phyloP scores from a whole-genome alignment of 805 yeast genomes.

The Wickerhamiella allomyrinae region DNA sequence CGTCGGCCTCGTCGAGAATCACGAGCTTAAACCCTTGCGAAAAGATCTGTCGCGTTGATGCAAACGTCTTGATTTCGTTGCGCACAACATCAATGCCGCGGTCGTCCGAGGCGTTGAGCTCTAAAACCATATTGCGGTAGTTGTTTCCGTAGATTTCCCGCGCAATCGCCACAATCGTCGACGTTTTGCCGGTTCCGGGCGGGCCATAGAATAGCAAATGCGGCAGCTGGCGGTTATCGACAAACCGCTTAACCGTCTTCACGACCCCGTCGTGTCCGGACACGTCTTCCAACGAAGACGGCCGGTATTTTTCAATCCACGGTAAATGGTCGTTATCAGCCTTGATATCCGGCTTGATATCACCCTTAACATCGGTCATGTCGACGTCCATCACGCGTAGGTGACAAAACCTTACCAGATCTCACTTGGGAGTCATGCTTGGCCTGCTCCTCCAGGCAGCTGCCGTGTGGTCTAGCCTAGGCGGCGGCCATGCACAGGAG shows the following conservation, averaged over 20 bases:
- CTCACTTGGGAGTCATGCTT: not conserved
- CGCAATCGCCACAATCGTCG: conserved; percentile 81
- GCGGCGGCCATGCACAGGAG: not conserved
- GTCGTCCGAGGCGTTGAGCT: conserved; percentile 93
- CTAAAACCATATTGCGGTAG: conserved; percentile 81
- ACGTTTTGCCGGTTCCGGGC: conserved; percentile 88
- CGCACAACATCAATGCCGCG: conserved; percentile 97
- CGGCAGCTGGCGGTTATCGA: conserved; percentile 70
- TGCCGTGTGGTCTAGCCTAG: not conserved
- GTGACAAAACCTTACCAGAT: not conserved
- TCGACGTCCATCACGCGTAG: no score
- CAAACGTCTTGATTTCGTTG: conserved; percentile 91
- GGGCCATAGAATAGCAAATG: conserved; percentile 91
- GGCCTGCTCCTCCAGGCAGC: not conserved
- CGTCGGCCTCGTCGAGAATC: conserved; percentile 92
- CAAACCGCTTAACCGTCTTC: conserved; percentile 70
- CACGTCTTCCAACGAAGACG: conserved; percentile 67
- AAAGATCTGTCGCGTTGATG: conserved; percentile 89
- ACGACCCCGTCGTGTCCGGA: conserved; percentile 85
- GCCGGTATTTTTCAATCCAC: conserved; percentile 92
- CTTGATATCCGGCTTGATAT: no score
- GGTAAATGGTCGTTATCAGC: conserved; percentile 14
- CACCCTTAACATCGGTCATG: not conserved
- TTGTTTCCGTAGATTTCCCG: conserved; percentile 71
- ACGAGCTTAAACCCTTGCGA: conserved; percentile 68